phyloP scores from a whole-genome alignment of 2,329 filamentous ascomycete genomes.

The Aspergillus tamarii region DNA sequence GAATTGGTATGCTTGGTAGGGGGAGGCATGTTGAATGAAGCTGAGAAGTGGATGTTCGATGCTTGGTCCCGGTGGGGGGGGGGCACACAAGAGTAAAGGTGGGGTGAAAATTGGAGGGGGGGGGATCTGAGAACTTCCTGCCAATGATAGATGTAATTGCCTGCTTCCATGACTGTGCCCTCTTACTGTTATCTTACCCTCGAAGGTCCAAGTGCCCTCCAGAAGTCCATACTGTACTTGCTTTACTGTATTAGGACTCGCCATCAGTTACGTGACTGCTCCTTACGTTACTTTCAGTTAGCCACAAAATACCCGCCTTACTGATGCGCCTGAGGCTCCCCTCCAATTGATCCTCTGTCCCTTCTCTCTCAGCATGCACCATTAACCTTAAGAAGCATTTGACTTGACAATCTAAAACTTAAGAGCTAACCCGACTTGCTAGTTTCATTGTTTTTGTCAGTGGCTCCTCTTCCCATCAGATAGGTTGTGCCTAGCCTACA shows the following conservation, averaged over 20 bases:
- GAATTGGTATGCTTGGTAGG: not conserved
- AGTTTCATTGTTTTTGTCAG: not conserved
- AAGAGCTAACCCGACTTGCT: not conserved
- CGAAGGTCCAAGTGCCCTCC: not conserved
- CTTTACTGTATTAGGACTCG: not conserved
- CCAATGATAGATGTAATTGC: not conserved
- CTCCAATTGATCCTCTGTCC: not conserved
- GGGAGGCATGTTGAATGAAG: not conserved
- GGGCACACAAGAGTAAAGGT: not conserved
- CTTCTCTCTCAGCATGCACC: not conserved
- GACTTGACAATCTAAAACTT: constrained; percentile 1
- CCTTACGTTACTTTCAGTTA: constrained; percentile 1
- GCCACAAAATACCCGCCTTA: constrained; percentile 3
- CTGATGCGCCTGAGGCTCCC: not conserved
- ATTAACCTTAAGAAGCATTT: not conserved
- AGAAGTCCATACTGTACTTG: not conserved
- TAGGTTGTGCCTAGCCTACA: not conserved
- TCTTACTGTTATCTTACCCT: not conserved
- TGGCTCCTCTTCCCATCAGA: not conserved
- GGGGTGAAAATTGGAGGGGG: not conserved
- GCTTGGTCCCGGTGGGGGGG: not conserved
- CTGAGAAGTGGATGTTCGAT: not conserved
- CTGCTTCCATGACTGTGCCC: not conserved
- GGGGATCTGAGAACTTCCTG: not conserved
- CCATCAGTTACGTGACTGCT: not conserved